Base-by-base conservation (phyloP, 208 protist genomes). In the Angomonas ambiguus region DNA sequence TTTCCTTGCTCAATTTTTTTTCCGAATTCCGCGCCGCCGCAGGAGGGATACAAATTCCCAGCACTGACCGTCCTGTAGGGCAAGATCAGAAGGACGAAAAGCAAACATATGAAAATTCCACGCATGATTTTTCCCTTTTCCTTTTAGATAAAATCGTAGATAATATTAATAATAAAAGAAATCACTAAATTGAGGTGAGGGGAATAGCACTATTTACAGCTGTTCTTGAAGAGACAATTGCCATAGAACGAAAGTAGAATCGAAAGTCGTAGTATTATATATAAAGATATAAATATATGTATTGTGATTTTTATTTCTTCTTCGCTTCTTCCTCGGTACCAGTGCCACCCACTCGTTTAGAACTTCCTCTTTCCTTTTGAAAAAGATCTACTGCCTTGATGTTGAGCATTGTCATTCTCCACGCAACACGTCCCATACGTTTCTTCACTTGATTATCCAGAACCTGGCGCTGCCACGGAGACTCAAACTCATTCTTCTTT, bases 371-470 rank as follows among this genome's bases (percentile, higher is more conserved):
- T 62, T 95, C 86, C 73, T 92, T 95, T 67, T 93, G 86, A 71
- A 95, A 95, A 22, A 93, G 53, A 72, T 93, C 87, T 30, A 92
- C 76, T 20, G 78, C 77, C 41, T 91, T 92, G 13, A 93, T 80
- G 28, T 88, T 93, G 1, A 92, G 67, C 74, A 91, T 82, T 16
- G 74, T 65, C 84, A 95, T 91, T 51, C 82, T 82, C 76, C 85
- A 87, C 33, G 80, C 68, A 16, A 93, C 87, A 34, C 86, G 85
- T 27, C 74, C 65, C 38, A 93, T 71, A 18, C 76, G 69, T 2
- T 81, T 65, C 67, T 91, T 92, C 42, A 93, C 85, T 45, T 95
- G 86, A 65, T 93, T 93, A 51, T 95, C 90, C 60, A 95, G 76
- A 35, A 92, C 78, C 57, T 93, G 78, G 28, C 60, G 68, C 62